Evolutionary conservation across 139 green algal species (phyloP), one percentile per base, ranked within the genome.

Genomic region (Coccomyxa sp.): DNA sequence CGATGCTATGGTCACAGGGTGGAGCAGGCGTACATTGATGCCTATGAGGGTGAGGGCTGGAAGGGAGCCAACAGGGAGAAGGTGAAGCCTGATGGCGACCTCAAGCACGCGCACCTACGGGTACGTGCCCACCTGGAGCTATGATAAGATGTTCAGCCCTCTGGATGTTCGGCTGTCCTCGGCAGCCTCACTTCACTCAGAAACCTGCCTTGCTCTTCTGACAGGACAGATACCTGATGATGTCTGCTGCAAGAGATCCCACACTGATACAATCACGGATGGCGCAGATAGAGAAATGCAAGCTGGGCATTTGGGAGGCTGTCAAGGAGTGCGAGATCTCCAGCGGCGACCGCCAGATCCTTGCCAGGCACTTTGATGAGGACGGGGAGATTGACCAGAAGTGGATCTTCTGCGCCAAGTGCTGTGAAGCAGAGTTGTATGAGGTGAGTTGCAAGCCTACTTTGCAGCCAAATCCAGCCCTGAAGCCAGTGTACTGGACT

Each of bases 361-460:
- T 82, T 27, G 29, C 68, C 0, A 39, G 85, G 22, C 39, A 78
- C n/a, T 95, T 88, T 73, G 92, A 95, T 74, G 74, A 79, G 34
- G 79, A 92, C 14, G 91, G 91, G 14, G 89, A 94, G 84, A 78
- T 96, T 39, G 88, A 92, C 34, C 73, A 85, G 76, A 37, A 84
- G n/a, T 71, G 94, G 75, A 93, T 97, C 39, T 94, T 96, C 79
- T 97, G 93, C 86, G 84, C 84, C 50, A 89, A 88, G 78, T 97
- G 93, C 89, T 29, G 50, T 16, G 68, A 74, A 50, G 55, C 74
- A 36, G 86, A 94, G 41, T 85, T 75, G 64, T 69, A 58, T 22
- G 90, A 93, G 55, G 87, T 88, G 78, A 38, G 78, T 58, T 35
- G 7, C 8, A 36, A 73, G 27, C 68, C 50, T 35, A 12, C 44